phyloP scores from a whole-genome alignment of 2,329 filamentous ascomycete species.

The Hypoxylon sp. region DNA sequence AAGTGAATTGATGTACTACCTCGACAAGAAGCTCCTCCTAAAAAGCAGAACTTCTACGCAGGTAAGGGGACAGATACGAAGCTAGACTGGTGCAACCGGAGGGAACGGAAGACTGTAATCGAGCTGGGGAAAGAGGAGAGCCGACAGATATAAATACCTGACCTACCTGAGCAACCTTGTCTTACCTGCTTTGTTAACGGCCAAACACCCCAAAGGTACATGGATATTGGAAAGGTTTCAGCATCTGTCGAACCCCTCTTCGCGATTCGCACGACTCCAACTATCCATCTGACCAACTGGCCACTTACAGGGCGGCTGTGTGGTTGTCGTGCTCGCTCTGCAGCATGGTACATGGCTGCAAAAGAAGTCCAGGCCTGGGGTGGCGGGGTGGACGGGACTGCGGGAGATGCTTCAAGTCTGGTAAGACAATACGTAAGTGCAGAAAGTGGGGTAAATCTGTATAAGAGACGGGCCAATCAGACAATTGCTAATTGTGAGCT shows the following conservation, averaged over 20 bases:
- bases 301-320: constrained; percentile 33
- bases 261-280: constrained; percentile 27
- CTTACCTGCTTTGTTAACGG: constrained; percentile 22
- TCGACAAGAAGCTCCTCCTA: constrained; percentile 14
- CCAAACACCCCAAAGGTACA: constrained; percentile 1
- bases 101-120: constrained; percentile 24
- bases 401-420: constrained; percentile 23
- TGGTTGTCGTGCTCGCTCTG: constrained; percentile 36
- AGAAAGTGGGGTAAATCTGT: constrained; percentile 38
- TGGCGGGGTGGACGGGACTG: constrained; percentile 16
- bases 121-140: constrained; percentile 14
- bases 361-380: constrained; percentile 7
- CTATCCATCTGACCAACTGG: constrained; percentile 29
- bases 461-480: constrained; percentile 32
- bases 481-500: constrained; percentile 44
- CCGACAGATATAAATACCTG: constrained; percentile 41
- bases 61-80: constrained; percentile 19
- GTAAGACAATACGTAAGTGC: constrained; percentile 36
- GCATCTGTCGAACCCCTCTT: constrained; percentile 25
- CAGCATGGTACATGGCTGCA: constrained; percentile 22
- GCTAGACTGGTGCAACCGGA: constrained; percentile 36
- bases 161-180: constrained; percentile 18
- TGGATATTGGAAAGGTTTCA: constrained; percentile 19
- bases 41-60: constrained; percentile 21
- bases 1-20: constrained; percentile 16